Evolutionary conservation across 2,329 filamentous ascomycete species (phyloP), one percentile per base, ranked within the genome.

Genomic region (Rasamsonia emersonii): DNA sequence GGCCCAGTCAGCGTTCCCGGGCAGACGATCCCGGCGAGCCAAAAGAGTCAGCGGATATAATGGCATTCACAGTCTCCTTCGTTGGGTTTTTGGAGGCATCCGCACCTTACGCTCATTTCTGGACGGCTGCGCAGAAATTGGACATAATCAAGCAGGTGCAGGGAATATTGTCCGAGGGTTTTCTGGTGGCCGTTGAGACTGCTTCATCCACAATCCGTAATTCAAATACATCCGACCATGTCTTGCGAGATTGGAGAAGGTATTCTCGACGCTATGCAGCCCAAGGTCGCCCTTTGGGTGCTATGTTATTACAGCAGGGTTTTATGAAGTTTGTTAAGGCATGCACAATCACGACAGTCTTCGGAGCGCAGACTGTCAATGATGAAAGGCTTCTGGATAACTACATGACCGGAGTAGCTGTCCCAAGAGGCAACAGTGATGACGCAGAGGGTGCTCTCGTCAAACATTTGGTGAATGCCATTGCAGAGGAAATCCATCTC

Each of bases 141-240:
- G 69, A 71, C 3, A 61, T 96, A 28, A 73, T 95, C 10, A 73
- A 82, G 38, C 72, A 77, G 28, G 61, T 94, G 19, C 78, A 78
- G 32, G 67, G 71, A 18, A 71, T 94, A 11, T 66, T 98, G 9
- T 89, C 86, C 0, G 88, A 94, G 49, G 70, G 76, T 5, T 94
- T 93, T 52, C 70, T 95, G 43, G 75, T 93, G 9, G 79, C 83
- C 2, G 75, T 96, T 21, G 91, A 96, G 61, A 86, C 85, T 0
- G 83, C 86, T 6, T 80, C 94, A 36, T 95, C 89, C 6, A 86
- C 84, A 6, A 82, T 96, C 42, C 81, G 89, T 34, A 93, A 93
- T 58, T 73, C 80, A 2, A 77, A 76, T 43, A 71, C 71, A 17
- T 64, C 76, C 15, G 78, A 83, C 40, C 69, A 71, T 28, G 64